phyloP scores from a whole-genome alignment of 192 early-diverging fungal genomes.

The Pilaira anomala region DNA sequence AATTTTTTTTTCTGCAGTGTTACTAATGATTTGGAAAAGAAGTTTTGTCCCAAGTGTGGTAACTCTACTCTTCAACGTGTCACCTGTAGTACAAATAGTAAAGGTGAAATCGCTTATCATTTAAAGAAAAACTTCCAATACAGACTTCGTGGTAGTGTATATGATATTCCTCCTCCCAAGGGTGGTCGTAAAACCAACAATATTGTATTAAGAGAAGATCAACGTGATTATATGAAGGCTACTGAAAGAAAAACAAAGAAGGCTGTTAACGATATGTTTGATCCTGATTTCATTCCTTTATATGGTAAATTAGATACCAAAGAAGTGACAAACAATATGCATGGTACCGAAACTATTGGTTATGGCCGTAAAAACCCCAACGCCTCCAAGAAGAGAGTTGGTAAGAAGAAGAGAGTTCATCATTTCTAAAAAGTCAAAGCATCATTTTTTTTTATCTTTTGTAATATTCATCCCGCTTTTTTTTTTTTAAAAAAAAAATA shows the following conservation, averaged over 20 bases:
- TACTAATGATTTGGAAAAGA: conserved; percentile 80
- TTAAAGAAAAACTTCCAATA: conserved; percentile 91
- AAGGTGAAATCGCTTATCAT: conserved; percentile 78
- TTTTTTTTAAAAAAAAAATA: too few relatives aligned
- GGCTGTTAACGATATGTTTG: conserved; percentile 59
- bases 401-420: conserved; percentile 51
- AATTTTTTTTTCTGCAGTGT: conserved; percentile 43
- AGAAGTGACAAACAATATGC: conserved; percentile 53
- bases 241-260: conserved; percentile 48
- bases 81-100: conserved; percentile 71
- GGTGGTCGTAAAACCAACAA: conserved; percentile 74
- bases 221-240: conserved; percentile 77
- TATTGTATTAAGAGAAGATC: conserved; percentile 87
- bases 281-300: conserved; percentile 63
- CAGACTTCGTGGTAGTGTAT: conserved; percentile 86
- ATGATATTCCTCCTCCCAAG: conserved; percentile 78
- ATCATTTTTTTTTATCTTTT: not conserved
- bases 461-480: not conserved
- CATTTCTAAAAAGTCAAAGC: conserved; percentile 2
- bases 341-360: conserved; percentile 62
- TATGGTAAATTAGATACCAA: conserved; percentile 39
- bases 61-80: conserved; percentile 82
- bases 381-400: conserved; percentile 45
- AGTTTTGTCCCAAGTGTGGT: conserved; percentile 94
- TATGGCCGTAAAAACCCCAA: conserved; percentile 74